A percentile compares a stretch with the other conserved stretches of the same genome.
These are phyloP conservation scores for Wickerhamiella parazyma DNA, from an alignment of 805 yeast species.

Conservation along the genomic window DNA sequence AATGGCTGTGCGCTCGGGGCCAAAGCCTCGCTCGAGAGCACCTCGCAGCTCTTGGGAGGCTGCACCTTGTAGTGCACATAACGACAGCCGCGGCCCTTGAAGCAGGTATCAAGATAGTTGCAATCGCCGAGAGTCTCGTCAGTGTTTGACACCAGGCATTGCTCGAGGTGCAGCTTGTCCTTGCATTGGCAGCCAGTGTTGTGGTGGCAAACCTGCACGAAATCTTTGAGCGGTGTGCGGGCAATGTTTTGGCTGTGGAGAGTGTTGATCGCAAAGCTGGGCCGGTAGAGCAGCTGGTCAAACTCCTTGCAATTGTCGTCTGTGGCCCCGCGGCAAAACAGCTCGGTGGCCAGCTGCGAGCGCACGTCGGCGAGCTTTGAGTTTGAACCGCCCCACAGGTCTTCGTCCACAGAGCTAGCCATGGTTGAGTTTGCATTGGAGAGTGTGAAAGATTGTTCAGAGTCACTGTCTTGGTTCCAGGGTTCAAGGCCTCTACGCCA, in stretches of 20 bases:
- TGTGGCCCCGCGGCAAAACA: background rate
- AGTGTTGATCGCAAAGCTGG: background rate
- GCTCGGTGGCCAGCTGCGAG: slow-evolving; percentile 1
- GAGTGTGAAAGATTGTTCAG: background rate
- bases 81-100: slow-evolving; percentile 64
- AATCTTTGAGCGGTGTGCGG: background rate
- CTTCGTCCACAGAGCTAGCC: background rate
- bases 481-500: background rate
- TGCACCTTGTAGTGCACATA: slow-evolving; percentile 52
- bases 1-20: slow-evolving; percentile 3
- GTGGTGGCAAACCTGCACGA: slow-evolving; percentile 4
- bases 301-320: background rate
- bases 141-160: slow-evolving; percentile 34
- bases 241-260: background rate
- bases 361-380: too few species aligned
- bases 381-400: background rate
- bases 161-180: slow-evolving; percentile 23
- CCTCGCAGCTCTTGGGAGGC: slow-evolving; percentile 1
- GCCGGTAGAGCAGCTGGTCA: background rate
- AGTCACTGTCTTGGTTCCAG: background rate
- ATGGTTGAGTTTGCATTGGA: background rate
- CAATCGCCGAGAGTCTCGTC: slow-evolving; percentile 74
- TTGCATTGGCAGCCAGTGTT: background rate
- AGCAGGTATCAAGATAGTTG: slow-evolving; percentile 88
- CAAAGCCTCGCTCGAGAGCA: background rate